Base-by-base conservation (phyloP, 1,284 basidiomycete genomes). In the Pascua sp. region DNA sequence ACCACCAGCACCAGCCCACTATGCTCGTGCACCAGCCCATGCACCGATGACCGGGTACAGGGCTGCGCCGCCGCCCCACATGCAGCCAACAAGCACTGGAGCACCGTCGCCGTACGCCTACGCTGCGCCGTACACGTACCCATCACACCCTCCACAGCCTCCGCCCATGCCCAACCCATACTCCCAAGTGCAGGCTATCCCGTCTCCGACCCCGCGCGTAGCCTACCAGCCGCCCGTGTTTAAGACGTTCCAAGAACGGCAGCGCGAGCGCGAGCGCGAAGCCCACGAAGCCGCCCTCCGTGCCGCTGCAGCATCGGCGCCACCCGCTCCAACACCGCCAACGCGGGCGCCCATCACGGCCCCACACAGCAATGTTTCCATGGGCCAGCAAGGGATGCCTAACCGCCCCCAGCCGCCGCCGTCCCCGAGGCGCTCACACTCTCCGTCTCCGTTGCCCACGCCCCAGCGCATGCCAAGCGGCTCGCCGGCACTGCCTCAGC, bases 211-310 rank as follows among this genome's bases (percentile, higher is more conserved):
- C 16, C 65, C 59, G 5, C 70, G 66, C 52, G 63, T 60, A 8
- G 63, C 61, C 1, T 76, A 76, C 55, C 69, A 65, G 11, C 56
- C 72, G 5, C 76, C 76, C 1, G 67, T 70, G 11, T 73, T 77
- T 53, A 67, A 69, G 57, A 76, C 76, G 3, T 77, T 76, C 51
- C 72, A 74, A 57, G 72, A 75, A 18, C 63, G 73, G 24, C 71
- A 68, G 57, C 57, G 69, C 37, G 73, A 69, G 38, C 72, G 71
- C 43, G 24, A 32, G 24, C 24, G 24, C 3, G 24, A 32, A 32
- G 7, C 7, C 24, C 24, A 32, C 4, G 72, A 76, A 46, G 45
- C 59, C 39, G 67, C 67, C 2, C 39, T 69, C 36, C 47, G 57
- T 18, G 63, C 65, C 10, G 59, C 62, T 2, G 57, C 59, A 2